A percentile compares a stretch with the other conserved stretches of the same genome.
Evolutionary conservation across 257 asterid genomes (phyloP).

Genomic region (Primulina huaijiensis): DNA sequence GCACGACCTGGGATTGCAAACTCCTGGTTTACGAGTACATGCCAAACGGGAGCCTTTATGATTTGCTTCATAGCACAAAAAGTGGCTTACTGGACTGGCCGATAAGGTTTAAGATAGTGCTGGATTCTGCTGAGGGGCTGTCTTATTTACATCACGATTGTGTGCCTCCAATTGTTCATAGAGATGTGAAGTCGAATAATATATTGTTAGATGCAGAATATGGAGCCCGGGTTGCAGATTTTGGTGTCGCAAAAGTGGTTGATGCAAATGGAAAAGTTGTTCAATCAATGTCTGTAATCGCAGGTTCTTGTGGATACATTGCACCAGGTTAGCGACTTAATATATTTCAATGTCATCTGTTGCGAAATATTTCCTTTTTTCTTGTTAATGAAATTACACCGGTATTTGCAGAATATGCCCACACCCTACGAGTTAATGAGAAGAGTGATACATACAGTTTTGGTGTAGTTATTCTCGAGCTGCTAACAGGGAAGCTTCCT

Average conservation of each 20-base stretch:
- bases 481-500: slow-evolving; percentile 71
- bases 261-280: slow-evolving; percentile 56
- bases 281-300: slow-evolving; percentile 88
- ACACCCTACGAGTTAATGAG: slow-evolving; percentile 89
- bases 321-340: slow-evolving; percentile 71
- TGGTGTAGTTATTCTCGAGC: slow-evolving; percentile 79
- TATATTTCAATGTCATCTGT: not conserved
- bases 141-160: slow-evolving; percentile 92
- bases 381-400: slow-evolving; percentile 12
- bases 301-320: slow-evolving; percentile 97
- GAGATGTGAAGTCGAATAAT: slow-evolving; percentile 88
- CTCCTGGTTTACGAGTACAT: slow-evolving; percentile 92
- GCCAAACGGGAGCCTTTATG: slow-evolving; percentile 95
- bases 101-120: slow-evolving; percentile 68
- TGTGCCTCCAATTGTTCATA: slow-evolving; percentile 78
- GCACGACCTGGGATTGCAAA: slow-evolving; percentile 69
- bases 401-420: slow-evolving; percentile 68
- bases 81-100: slow-evolving; percentile 84
- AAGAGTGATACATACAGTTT: slow-evolving; percentile 95
- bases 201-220: slow-evolving; percentile 70
- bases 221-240: slow-evolving; percentile 94
- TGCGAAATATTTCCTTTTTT: not conserved
- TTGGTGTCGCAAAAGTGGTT: slow-evolving; percentile 88
- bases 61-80: slow-evolving; percentile 80
- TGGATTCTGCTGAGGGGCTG: slow-evolving; percentile 94